Conservation (phyloP, 2,329 filamentous ascomycete species). For the Aspergillus ruber region DNA sequence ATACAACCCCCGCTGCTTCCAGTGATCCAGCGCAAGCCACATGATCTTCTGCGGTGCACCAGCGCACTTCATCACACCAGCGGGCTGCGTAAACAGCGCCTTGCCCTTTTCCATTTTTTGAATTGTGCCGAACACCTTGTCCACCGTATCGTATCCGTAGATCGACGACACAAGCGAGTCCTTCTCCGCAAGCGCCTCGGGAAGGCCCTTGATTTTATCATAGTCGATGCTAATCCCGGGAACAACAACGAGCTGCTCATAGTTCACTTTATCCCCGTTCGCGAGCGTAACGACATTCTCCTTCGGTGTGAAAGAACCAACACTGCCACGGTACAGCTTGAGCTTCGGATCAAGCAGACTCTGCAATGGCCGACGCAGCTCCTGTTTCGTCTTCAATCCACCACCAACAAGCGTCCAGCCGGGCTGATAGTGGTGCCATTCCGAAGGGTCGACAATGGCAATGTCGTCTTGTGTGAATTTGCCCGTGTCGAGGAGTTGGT, state of each 20-base stretch:
- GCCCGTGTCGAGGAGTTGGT: conserved; percentile 58
- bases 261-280: conserved; percentile 52
- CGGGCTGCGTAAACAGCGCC: conserved; percentile 56
- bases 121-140: conserved; percentile 49
- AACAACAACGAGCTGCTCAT: conserved; percentile 59
- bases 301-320: conserved; percentile 48
- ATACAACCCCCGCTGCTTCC: conserved; percentile 51
- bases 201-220: conserved; percentile 49
- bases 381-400: conserved; percentile 57
- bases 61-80: conserved; percentile 55
- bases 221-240: conserved; percentile 53
- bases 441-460: conserved; percentile 57
- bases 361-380: conserved; percentile 48
- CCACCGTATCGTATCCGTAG: conserved; percentile 51
- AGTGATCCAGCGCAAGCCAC: conserved; percentile 57
- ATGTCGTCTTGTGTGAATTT: conserved; percentile 55
- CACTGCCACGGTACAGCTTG: conserved; percentile 52
- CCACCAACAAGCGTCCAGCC: conserved; percentile 65
- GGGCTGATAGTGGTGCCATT: conserved; percentile 62
- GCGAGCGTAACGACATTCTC: conserved; percentile 51
- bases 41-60: conserved; percentile 57
- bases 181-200: conserved; percentile 48
- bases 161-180: conserved; percentile 50
- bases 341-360: conserved; percentile 54
- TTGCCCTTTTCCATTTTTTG: conserved; percentile 44